phyloP scores from a whole-genome alignment of 2,329 filamentous ascomycete species.

The Neonectria hederae region DNA sequence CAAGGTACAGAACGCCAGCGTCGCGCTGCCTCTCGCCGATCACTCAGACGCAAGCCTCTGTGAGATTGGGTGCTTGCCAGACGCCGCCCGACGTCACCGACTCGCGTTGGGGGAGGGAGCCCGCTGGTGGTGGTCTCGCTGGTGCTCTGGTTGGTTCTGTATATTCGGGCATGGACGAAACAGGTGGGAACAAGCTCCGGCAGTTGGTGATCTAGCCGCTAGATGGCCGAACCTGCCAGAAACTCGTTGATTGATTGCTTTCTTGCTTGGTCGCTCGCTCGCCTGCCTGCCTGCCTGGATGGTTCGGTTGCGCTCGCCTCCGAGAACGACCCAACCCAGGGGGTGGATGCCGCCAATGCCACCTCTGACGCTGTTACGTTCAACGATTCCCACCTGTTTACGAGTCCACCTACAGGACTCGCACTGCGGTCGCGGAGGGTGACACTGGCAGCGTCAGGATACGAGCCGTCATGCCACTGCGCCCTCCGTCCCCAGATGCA shows the following conservation, averaged over 20 bases:
- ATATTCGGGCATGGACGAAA: constrained; percentile 6
- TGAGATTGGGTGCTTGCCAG: constrained; percentile 29
- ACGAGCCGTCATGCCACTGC: constrained; percentile 27
- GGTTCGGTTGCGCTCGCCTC: constrained; percentile 17
- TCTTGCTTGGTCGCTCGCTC: constrained; percentile 15
- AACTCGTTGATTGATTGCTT: constrained; percentile 2
- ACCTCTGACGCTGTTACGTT: constrained; percentile 5
- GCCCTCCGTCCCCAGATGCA: constrained; percentile 11
- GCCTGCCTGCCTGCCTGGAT: not conserved
- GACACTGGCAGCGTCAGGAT: constrained; percentile 15
- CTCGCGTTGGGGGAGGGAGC: constrained; percentile 33
- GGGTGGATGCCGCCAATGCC: constrained; percentile 22
- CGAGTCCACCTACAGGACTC: constrained; percentile 15
- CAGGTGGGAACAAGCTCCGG: constrained; percentile 17
- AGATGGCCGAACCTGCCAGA: constrained; percentile 11
- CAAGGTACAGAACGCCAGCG: constrained; percentile 40
- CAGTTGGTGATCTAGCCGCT: constrained; percentile 16
- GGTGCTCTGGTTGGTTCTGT: constrained; percentile 32
- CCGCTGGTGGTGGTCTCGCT: constrained; percentile 25
- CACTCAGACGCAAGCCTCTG: constrained; percentile 31
- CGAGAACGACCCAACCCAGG: constrained; percentile 20
- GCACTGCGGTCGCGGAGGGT: constrained; percentile 14
- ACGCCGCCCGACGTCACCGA: constrained; percentile 38
- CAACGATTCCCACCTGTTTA: constrained; percentile 6
- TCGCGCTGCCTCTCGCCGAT: constrained; percentile 36